Evolutionary conservation across 202 grass and related monocot genomes (phyloP).

Genomic region (Digitaria exilis): DNA sequence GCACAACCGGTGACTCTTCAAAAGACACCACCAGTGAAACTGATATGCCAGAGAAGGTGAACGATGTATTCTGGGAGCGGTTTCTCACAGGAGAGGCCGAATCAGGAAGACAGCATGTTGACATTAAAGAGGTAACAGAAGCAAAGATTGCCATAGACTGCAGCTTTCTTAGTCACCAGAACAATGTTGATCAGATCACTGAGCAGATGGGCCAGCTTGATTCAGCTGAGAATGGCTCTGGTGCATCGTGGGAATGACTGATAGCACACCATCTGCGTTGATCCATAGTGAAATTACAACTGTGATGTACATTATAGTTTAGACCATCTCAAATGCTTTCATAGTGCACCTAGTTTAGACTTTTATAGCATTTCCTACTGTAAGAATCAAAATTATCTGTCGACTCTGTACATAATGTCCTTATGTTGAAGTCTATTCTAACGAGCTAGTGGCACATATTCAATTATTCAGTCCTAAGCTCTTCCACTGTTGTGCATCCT

Average conservation of each 20-base stretch:
- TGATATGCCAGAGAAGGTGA: slow-evolving; percentile 24
- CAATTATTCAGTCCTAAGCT: background rate
- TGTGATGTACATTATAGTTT: slow-evolving; percentile 26
- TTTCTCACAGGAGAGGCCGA: slow-evolving; percentile 67
- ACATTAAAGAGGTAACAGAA: slow-evolving; percentile 27
- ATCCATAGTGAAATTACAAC: background rate
- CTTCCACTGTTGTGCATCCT: background rate
- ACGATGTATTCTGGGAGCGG: slow-evolving; percentile 91
- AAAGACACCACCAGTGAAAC: slow-evolving; percentile 41
- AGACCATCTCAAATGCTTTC: background rate
- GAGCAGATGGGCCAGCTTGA: slow-evolving; percentile 66
- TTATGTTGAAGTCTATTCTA: background rate
- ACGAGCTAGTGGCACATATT: slow-evolving; percentile 10
- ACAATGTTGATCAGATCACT: slow-evolving; percentile 49
- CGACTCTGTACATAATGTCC: slow-evolving; percentile 10
- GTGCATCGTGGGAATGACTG: slow-evolving; percentile 44
- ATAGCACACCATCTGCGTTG: background rate
- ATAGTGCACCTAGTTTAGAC: background rate
- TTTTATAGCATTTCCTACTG: background rate
- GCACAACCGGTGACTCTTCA: slow-evolving; percentile 38
- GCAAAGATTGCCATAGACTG: slow-evolving; percentile 1
- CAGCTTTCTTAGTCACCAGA: slow-evolving; percentile 25
- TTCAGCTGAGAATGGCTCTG: slow-evolving; percentile 44
- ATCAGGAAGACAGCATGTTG: slow-evolving; percentile 24
- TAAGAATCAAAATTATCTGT: background rate